phyloP scores from a whole-genome alignment of 805 yeast genomes.

The Ogataea pini region DNA sequence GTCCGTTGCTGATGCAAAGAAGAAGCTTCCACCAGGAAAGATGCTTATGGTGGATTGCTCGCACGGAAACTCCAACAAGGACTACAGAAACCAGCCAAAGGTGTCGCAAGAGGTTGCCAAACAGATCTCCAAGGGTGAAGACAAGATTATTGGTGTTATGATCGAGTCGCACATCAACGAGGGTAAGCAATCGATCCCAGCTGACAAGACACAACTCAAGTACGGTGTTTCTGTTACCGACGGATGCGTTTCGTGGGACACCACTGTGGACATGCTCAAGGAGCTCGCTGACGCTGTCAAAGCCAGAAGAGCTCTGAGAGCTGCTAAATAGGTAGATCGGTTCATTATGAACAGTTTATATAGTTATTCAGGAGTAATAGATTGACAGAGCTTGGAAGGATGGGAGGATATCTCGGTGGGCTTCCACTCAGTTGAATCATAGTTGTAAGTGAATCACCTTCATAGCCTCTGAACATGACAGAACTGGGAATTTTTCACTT shows the following conservation, averaged over 20 bases:
- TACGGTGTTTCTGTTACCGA: slow-evolving; percentile 98
- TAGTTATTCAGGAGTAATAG: not conserved
- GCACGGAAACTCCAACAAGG: slow-evolving; percentile 95
- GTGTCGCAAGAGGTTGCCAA: slow-evolving; percentile 82
- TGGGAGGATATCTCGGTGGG: too few species aligned
- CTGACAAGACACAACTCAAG: slow-evolving; percentile 58
- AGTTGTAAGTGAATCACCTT: too few species aligned
- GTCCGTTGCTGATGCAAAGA: slow-evolving; percentile 75
- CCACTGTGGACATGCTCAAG: slow-evolving; percentile 78
- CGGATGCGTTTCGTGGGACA: slow-evolving; percentile 92
- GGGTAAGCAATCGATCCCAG: slow-evolving; percentile 85
- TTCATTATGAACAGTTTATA: not conserved
- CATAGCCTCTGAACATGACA: too few species aligned
- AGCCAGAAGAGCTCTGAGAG: slow-evolving; percentile 57
- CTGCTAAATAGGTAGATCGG: slow-evolving; percentile 1
- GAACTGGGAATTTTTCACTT: not conserved
- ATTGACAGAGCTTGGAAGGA: too few species aligned
- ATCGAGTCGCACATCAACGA: slow-evolving; percentile 89
- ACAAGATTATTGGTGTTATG: slow-evolving; percentile 87
- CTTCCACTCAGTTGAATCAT: too few species aligned
- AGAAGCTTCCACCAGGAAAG: slow-evolving; percentile 47
- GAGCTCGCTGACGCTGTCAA: slow-evolving; percentile 82
- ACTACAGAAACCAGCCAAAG: slow-evolving; percentile 91
- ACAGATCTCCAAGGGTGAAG: slow-evolving; percentile 82
- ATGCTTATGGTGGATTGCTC: slow-evolving; percentile 95